phyloP scores from a whole-genome alignment of 306 rosid genomes.

The Malus domestica region ASM211411v1 NC_041801.1:6922001-6922500 shows the following conservation, averaged over 20 bases:
- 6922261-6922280: constrained; percentile 51
- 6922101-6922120: too few relatives aligned
- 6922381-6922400: constrained; percentile 64
- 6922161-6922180: too few relatives aligned
- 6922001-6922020: constrained; percentile 29
- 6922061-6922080: not conserved
- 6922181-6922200: not conserved
- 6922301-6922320: constrained; percentile 52
- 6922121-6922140: too few relatives aligned
- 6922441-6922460: constrained; percentile 46
- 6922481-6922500: constrained; percentile 69
- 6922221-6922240: not conserved
- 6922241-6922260: not conserved
- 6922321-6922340: constrained; percentile 48
- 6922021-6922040: not conserved
- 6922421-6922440: constrained; percentile 48
- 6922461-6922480: constrained; percentile 54
- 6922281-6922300: constrained; percentile 34
- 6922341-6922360: constrained; percentile 59
- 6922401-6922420: constrained; percentile 33
- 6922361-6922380: constrained; percentile 17
- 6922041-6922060: not conserved
- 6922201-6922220: not conserved
- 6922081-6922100: not conserved
- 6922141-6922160: too few relatives aligned